phyloP scores from a whole-genome alignment of 257 asterid species.

The Solanum piurae region DNA sequence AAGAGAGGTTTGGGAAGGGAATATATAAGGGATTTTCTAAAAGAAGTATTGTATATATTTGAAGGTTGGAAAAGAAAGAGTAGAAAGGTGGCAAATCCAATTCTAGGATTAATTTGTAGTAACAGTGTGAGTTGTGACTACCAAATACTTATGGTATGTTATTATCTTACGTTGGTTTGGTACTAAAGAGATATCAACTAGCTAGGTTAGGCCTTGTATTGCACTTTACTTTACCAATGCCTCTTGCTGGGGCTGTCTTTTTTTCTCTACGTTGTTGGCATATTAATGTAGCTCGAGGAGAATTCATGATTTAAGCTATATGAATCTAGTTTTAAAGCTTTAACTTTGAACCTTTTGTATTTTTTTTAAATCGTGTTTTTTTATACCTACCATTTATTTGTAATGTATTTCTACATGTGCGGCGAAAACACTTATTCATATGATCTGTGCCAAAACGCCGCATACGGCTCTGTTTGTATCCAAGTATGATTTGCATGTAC shows the following conservation, averaged over 20 bases:
- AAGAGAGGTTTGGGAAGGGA: neutral
- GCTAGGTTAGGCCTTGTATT: neutral
- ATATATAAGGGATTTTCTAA: slow-evolving; percentile 24
- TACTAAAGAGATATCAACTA: neutral
- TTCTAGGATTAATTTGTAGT: neutral
- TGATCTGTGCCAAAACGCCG: neutral
- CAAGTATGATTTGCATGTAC: neutral
- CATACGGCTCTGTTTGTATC: neutral
- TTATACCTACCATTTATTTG: neutral
- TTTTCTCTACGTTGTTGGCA: neutral
- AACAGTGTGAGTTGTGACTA: neutral
- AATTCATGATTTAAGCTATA: neutral
- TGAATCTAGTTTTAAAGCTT: neutral
- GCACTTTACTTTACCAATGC: neutral
- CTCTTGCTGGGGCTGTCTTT: neutral
- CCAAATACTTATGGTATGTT: neutral
- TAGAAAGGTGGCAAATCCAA: neutral
- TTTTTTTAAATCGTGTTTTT: neutral
- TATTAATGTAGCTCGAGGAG: neutral
- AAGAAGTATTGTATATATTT: neutral
- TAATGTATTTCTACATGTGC: neutral
- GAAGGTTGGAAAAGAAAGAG: neutral
- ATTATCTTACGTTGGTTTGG: neutral
- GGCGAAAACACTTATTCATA: neutral
- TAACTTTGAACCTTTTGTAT: neutral